Conservation (phyloP, 768 basidiomycete genomes). For the Ephemerocybe angulata region DNA sequence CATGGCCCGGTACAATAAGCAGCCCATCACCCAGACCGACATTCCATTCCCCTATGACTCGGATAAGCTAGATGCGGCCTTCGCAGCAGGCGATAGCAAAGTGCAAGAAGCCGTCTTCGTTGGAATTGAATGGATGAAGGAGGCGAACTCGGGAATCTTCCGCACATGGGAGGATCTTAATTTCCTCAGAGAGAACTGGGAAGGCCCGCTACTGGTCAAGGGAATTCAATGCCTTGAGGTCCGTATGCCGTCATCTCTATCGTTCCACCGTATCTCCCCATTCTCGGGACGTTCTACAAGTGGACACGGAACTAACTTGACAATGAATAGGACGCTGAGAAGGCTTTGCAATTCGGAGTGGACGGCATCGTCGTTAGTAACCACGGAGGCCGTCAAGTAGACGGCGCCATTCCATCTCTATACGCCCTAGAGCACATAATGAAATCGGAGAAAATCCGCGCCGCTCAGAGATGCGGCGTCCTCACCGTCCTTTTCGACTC, state of each 20-base stretch:
- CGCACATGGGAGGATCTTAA: slow-evolving; percentile 69
- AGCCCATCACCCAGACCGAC: slow-evolving; percentile 38
- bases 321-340: slow-evolving; percentile 55
- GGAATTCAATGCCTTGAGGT: slow-evolving; percentile 68
- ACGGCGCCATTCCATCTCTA: slow-evolving; percentile 73
- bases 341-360: slow-evolving; percentile 57
- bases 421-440: slow-evolving; percentile 68
- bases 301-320: background rate
- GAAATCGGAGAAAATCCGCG: slow-evolving; percentile 53
- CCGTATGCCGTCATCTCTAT: slow-evolving; percentile 17
- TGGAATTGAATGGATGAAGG: slow-evolving; percentile 60
- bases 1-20: slow-evolving; percentile 53
- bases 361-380: slow-evolving; percentile 81
- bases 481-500: slow-evolving; percentile 74
- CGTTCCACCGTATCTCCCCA: background rate
- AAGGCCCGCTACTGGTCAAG: slow-evolving; percentile 73
- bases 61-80: slow-evolving; percentile 37
- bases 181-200: slow-evolving; percentile 70
- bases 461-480: slow-evolving; percentile 56
- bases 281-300: background rate
- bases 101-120: slow-evolving; percentile 38
- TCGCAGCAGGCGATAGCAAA: slow-evolving; percentile 45
- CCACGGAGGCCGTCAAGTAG: slow-evolving; percentile 74
- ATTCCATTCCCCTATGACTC: slow-evolving; percentile 61
- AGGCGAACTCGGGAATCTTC: slow-evolving; percentile 60